These are phyloP conservation scores for Mycena crocata DNA, from an alignment of 768 basidiomycete genomes.

Conservation along the genomic window DNA sequence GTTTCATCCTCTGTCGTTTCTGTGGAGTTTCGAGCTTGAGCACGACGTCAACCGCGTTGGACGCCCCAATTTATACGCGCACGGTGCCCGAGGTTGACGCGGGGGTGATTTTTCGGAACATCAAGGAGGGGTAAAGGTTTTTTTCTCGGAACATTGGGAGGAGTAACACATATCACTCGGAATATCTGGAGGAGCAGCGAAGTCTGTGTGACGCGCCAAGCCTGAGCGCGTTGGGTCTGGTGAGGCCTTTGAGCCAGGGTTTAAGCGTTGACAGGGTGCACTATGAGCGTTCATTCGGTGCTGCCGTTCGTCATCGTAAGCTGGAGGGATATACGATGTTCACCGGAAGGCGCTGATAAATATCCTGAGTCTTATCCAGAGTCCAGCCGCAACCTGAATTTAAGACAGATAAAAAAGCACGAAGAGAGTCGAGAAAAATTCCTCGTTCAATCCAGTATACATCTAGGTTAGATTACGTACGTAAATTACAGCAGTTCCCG, in stretches of 20 bases:
- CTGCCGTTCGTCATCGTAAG: no score
- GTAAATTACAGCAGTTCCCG: slow-evolving; percentile 20
- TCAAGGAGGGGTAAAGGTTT: background rate
- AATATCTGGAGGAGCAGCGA: no score
- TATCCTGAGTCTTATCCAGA: no score
- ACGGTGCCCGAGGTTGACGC: slow-evolving; percentile 9
- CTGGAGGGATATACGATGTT: no score
- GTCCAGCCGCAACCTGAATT: no score
- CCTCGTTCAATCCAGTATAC: background rate
- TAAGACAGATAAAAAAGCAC: background rate
- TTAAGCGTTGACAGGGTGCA: no score
- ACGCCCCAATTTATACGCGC: slow-evolving; percentile 3
- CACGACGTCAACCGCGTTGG: no score
- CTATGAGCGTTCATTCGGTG: no score
- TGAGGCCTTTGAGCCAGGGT: background rate
- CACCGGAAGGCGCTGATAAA: no score
- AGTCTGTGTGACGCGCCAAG: no score
- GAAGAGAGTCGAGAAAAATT: background rate
- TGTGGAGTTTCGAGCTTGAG: background rate
- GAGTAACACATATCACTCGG: no score
- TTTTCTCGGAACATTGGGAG: background rate
- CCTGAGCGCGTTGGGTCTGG: background rate
- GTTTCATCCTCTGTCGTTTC: background rate
- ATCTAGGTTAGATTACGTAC: slow-evolving; percentile 10
- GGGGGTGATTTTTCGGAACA: slow-evolving; percentile 13